phyloP scores from a whole-genome alignment of 140 eudicot species.

The Erigeron philadelphicus region DNA sequence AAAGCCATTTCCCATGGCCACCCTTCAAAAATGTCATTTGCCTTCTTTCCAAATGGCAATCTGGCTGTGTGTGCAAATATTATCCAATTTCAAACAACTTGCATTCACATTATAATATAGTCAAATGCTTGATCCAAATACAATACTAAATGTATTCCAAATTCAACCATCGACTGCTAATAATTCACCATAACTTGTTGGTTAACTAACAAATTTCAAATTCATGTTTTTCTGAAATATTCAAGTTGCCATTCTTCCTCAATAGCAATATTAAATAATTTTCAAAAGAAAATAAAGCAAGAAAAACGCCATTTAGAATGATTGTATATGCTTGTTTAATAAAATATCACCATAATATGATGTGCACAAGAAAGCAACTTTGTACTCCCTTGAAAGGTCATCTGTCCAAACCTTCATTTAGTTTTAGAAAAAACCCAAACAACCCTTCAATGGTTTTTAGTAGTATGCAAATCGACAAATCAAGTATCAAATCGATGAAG shows the following conservation, averaged over 20 bases:
- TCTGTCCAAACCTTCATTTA: not conserved
- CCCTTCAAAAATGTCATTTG: not conserved
- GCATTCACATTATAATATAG: conserved; percentile 1
- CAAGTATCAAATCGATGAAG: no score
- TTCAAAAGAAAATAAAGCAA: not conserved
- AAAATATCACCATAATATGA: no score
- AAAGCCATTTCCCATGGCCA: conserved; percentile 7
- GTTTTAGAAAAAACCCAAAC: not conserved
- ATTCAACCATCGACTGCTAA: not conserved
- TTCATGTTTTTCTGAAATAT: not conserved
- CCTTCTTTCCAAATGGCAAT: conserved; percentile 15
- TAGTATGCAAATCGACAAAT: no score
- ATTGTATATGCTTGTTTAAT: no score
- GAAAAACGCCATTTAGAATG: no score
- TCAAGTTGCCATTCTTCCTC: not conserved
- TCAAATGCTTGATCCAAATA: conserved; percentile 10
- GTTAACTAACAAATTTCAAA: not conserved
- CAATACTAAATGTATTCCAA: not conserved
- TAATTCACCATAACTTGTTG: not conserved
- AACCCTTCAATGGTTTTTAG: no score
- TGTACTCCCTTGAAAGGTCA: not conserved
- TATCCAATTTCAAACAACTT: conserved; percentile 4
- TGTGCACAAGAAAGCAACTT: no score
- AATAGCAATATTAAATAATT: not conserved
- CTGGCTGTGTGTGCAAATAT: conserved; percentile 21